Conservation (phyloP, 1,139 yeast species). For the Kurtzmaniella natalensis region DNA sequence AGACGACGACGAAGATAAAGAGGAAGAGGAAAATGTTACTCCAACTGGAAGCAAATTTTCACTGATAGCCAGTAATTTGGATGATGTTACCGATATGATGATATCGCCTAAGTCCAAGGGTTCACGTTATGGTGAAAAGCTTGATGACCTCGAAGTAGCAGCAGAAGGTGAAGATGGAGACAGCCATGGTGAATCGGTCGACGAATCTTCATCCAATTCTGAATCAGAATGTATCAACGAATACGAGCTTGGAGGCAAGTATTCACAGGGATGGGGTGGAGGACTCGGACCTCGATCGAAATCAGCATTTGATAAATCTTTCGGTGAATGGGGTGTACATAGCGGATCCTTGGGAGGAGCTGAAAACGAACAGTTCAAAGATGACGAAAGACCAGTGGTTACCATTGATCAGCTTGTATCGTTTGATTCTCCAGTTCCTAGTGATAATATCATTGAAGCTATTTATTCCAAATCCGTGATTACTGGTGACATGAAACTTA, state of each 20-base stretch:
- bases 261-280: slow-evolving; percentile 16
- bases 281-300: slow-evolving; percentile 30
- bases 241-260: slow-evolving; percentile 26
- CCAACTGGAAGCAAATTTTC: too few relatives aligned
- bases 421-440: slow-evolving; percentile 49
- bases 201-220: slow-evolving; percentile 4
- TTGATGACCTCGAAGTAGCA: background rate
- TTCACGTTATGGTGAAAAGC: slow-evolving; percentile 8
- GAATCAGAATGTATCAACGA: slow-evolving; percentile 11
- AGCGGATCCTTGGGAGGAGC: slow-evolving; percentile 11
- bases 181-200: slow-evolving; percentile 2
- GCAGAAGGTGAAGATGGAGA: background rate
- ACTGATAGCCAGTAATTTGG: too few relatives aligned
- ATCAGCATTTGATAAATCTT: slow-evolving; percentile 33
- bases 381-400: slow-evolving; percentile 15
- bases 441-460: slow-evolving; percentile 50
- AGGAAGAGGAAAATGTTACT: too few relatives aligned
- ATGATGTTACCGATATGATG: slow-evolving; percentile 2
- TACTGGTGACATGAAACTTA: slow-evolving; percentile 58
- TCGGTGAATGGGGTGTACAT: slow-evolving; percentile 11
- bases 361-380: slow-evolving; percentile 12
- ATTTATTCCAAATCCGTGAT: slow-evolving; percentile 58
- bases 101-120: slow-evolving; percentile 7
- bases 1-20: too few relatives aligned
- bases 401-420: slow-evolving; percentile 53